A percentile compares a stretch with the other conserved stretches of the same genome.
These are phyloP conservation scores for Myxozyma mucilagina DNA, from an alignment of 805 yeast species.

Conservation along the genomic window DNA sequence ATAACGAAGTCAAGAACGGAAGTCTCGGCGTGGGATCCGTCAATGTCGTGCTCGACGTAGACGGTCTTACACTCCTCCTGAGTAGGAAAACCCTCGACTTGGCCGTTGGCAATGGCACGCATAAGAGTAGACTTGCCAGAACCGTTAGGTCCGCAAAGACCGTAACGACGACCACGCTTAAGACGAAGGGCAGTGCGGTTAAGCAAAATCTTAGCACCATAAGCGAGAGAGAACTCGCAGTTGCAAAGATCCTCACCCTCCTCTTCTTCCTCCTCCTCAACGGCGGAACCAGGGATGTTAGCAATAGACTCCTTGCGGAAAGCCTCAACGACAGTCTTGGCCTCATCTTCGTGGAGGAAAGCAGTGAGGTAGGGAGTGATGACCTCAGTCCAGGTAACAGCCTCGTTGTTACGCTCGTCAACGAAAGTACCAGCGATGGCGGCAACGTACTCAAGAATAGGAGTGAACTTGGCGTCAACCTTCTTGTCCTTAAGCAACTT, in stretches of 20 bases:
- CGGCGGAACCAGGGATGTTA: constrained; percentile 96
- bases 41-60: constrained; percentile 99
- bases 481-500: constrained; percentile 67
- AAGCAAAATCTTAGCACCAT: constrained; percentile 99
- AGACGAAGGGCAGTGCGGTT: constrained; percentile 99
- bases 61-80: constrained; percentile 99
- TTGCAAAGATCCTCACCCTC: constrained; percentile 99
- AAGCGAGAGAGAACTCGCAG: constrained; percentile 99
- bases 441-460: constrained; percentile 80
- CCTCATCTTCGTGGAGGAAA: constrained; percentile 89
- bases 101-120: constrained; percentile 97
- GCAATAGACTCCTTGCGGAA: constrained; percentile 95
- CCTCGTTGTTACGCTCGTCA: constrained; percentile 95
- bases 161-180: constrained; percentile 98
- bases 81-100: constrained; percentile 99
- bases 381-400: constrained; percentile 84
- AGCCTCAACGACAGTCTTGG: constrained; percentile 87
- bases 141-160: constrained; percentile 99
- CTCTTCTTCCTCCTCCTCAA: constrained; percentile 86
- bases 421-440: constrained; percentile 98
- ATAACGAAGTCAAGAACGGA: constrained; percentile 92
- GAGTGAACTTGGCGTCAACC: constrained; percentile 67
- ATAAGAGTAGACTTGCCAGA: constrained; percentile 99
- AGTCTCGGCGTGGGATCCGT: constrained; percentile 96
- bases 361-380: constrained; percentile 93